Base-by-base conservation (phyloP, 331 rosid genomes). In the Malus hybrid region DNA sequence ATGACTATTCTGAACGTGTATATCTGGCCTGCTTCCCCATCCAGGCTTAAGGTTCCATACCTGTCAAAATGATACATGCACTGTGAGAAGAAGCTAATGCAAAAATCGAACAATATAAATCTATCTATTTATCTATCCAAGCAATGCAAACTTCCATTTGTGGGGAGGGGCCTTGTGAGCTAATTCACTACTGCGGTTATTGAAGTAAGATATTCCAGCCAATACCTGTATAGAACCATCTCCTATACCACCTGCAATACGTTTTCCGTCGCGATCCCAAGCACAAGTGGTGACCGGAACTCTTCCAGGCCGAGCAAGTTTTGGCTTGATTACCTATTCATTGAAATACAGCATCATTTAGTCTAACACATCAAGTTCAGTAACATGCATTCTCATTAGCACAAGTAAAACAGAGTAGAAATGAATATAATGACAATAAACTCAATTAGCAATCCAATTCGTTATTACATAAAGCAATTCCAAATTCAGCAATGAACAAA, bases 11-110 rank as follows among this genome's bases (percentile, higher is more conserved):
- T 85, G 91, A 78, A 90, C 64, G 16, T 86, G 81, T 70, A 88
- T 57, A 74, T 94, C 99, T 54, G 99, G 99, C 74, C 99, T 82
- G 80, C 99, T 94, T 76, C 99, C 98, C 96, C 98, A 93, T 42
- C 98, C 98, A 52, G 96, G 90, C 83, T 93, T 93, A 69, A 91
- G 84, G 82, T 70, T 90, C 97, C 96, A 93, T 83, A 90, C 77
- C 97, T 93, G 80, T 46, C 48, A 80, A 52, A 73, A 82, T 75
- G 19, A 85, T 65, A 69, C 12, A 79, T 46, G 19, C 65, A 64
- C 59, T 48, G 70, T 70, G 70, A 77, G 60, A 67, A 70, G 67
- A 83, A 63, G 63, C 39, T 62, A 70, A 74, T 27, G 56, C 22
- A 66, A 67, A 74, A 18, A 11, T 15, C 6, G 34, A 27, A 68